Evolutionary conservation across 208 protist genomes (phyloP), one percentile per base, ranked within the genome.

Genomic region (Giardia muris): DNA sequence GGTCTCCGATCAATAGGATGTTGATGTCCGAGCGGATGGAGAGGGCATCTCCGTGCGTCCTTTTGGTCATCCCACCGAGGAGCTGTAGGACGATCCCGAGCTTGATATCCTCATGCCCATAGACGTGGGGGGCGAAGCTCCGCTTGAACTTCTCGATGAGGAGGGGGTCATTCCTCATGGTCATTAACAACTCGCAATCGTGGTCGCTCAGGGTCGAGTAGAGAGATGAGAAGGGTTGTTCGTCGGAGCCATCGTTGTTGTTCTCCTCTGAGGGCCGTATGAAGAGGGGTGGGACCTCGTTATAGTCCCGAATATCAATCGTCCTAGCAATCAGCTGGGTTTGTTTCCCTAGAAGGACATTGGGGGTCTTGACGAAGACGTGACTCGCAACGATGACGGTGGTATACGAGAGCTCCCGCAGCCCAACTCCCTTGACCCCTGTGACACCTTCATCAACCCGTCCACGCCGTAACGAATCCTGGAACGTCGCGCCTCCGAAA

Each of bases 1-100:
- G 98, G 95, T 99, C 98, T 46, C 98, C 98, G 46, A 99, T 97
- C 57, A 99, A 97, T 95, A 97, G 99, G 46, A 98, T 95, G 95
- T 99, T 99, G 93, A 99, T 98, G 94, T 99, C 98, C 46, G 98
- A 98, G 86, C 98, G 95, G 0, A 99, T 94, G 3, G 96, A 95
- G 92, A 98, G 98, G 43, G 93, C 94, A 91, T 98, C 97, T 76
- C 19, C 10, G 2, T 96, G 57, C 2, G 98, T 98, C 0, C 93
- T 94, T 95, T 99, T 99, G 42, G 98, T 97, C 3, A 99, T 98
- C 4, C 98, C 98, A 47, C 98, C 98, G 39, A 99, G 96, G 89
- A 99, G 96, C 96, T 98, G 97, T 22, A 99, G 94, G 42, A 99
- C 94, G 43, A 99, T 95, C 43, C 98, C 99, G 1, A 96, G 93